phyloP scores from a whole-genome alignment of 2,329 filamentous ascomycete species.

The Colletotrichum sp. region DNA sequence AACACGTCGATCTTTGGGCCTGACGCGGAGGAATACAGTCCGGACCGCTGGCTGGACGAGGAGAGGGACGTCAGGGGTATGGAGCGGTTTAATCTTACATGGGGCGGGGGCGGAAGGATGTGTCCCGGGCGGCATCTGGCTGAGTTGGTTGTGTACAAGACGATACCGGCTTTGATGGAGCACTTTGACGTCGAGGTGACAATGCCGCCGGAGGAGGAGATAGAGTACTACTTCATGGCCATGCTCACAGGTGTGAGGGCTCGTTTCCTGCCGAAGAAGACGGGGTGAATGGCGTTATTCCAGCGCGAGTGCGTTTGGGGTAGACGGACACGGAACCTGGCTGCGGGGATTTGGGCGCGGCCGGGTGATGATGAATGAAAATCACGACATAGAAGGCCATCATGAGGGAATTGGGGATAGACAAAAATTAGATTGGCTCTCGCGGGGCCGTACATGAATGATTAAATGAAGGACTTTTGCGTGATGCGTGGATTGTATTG shows the following conservation, averaged over 20 bases:
- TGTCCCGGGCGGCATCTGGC: conserved; percentile 58
- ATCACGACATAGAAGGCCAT: background rate
- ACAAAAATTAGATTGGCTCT: background rate
- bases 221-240: conserved; percentile 55
- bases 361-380: background rate
- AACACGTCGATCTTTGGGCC: conserved; percentile 54
- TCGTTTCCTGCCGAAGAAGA: conserved; percentile 34
- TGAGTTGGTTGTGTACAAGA: conserved; percentile 53
- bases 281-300: background rate
- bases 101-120: conserved; percentile 55
- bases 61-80: conserved; percentile 36
- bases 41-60: conserved; percentile 52
- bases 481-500: background rate
- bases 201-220: conserved; percentile 42
- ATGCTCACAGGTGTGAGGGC: conserved; percentile 54
- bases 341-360: fast-evolving
- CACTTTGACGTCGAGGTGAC: conserved; percentile 49
- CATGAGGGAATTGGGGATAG: background rate
- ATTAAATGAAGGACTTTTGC: background rate
- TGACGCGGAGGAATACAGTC: conserved; percentile 47
- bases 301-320: background rate
- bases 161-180: conserved; percentile 43
- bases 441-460: background rate
- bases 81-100: conserved; percentile 55
- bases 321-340: background rate